Percentiles rank a stretch among this genome's conserved stretches.
Evolutionary conservation across 1,284 basidiomycete genomes (phyloP).

Genomic region (Moniliophthora roreri): DNA sequence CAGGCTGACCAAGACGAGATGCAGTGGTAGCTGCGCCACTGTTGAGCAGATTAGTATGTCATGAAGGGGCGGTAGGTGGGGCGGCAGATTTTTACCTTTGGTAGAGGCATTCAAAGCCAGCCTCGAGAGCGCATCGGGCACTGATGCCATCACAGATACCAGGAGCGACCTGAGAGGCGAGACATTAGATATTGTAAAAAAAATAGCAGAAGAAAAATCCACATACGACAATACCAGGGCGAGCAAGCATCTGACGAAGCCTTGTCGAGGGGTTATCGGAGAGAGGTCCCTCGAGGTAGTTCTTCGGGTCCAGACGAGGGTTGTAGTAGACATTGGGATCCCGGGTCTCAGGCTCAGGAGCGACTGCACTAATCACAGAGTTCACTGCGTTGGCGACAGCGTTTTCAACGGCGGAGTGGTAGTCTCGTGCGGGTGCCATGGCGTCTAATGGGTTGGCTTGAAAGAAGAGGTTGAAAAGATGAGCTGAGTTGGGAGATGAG

Average conservation of each 20-base stretch:
- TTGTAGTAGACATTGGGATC: constrained; percentile 45
- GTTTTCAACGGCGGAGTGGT: constrained; percentile 22
- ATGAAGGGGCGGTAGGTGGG: background rate
- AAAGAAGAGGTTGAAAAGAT: background rate
- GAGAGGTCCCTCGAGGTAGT: constrained; percentile 66
- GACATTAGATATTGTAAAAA: background rate
- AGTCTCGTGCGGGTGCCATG: constrained; percentile 27
- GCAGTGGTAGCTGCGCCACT: constrained; percentile 62
- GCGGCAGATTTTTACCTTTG: constrained; percentile 44
- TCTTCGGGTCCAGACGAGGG: constrained; percentile 63
- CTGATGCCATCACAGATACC: constrained; percentile 84
- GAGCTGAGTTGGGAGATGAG: background rate
- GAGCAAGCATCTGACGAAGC: constrained; percentile 72
- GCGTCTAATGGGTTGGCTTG: background rate
- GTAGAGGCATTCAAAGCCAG: constrained; percentile 75
- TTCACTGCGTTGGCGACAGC: constrained; percentile 7
- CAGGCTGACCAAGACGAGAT: constrained; percentile 73
- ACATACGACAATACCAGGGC: constrained; percentile 74
- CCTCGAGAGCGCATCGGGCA: constrained; percentile 75
- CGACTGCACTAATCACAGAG: constrained; percentile 1
- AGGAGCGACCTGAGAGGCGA: constrained; percentile 54
- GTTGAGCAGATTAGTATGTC: background rate
- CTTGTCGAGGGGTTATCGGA: constrained; percentile 69
- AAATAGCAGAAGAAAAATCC: background rate
- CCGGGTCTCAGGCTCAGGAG: constrained; percentile 1